phyloP scores from a whole-genome alignment of 1,139 yeast species.

The Yamadazyma diddensiae region DNA sequence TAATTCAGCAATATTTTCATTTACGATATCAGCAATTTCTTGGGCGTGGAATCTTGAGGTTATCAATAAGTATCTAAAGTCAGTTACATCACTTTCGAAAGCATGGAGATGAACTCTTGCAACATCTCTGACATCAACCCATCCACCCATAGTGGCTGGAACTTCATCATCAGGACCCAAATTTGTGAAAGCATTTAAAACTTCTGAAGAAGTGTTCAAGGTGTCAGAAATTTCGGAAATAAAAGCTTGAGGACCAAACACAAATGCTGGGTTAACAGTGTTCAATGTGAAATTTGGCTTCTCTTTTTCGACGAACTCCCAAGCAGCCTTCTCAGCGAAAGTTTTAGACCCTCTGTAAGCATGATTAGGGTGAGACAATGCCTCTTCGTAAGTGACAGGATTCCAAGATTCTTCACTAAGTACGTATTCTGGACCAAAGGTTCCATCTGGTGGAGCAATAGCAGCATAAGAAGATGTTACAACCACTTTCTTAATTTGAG shows the following conservation, averaged over 20 bases:
- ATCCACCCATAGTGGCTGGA: slow-evolving; percentile 18
- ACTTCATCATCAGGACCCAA: slow-evolving; percentile 15
- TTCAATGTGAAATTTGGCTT: slow-evolving; percentile 24
- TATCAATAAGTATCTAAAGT: slow-evolving; percentile 38
- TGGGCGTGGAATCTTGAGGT: slow-evolving; percentile 34
- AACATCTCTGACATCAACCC: slow-evolving; percentile 52
- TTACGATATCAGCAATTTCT: slow-evolving; percentile 32
- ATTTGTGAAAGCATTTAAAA: slow-evolving; percentile 20
- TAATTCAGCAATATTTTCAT: slow-evolving; percentile 24
- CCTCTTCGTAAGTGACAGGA: slow-evolving; percentile 32
- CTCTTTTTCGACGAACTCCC: slow-evolving; percentile 43
- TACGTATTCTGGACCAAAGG: slow-evolving; percentile 1
- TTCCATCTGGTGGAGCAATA: slow-evolving; percentile 21
- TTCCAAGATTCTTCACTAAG: slow-evolving; percentile 38
- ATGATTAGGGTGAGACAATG: slow-evolving; percentile 16
- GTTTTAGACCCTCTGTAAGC: slow-evolving; percentile 35
- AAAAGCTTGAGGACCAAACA: slow-evolving; percentile 39
- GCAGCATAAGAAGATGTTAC: slow-evolving; percentile 27
- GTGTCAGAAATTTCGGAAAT: slow-evolving; percentile 24
- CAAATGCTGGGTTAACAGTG: slow-evolving; percentile 29
- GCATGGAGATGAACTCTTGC: slow-evolving; percentile 50
- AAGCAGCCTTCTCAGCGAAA: slow-evolving; percentile 41
- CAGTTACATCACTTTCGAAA: slow-evolving; percentile 24
- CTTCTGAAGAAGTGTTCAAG: slow-evolving; percentile 45
- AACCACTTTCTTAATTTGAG: slow-evolving; percentile 24